phyloP scores from a whole-genome alignment of 2,329 filamentous ascomycete genomes.

The Parastagonospora avenae region DNA sequence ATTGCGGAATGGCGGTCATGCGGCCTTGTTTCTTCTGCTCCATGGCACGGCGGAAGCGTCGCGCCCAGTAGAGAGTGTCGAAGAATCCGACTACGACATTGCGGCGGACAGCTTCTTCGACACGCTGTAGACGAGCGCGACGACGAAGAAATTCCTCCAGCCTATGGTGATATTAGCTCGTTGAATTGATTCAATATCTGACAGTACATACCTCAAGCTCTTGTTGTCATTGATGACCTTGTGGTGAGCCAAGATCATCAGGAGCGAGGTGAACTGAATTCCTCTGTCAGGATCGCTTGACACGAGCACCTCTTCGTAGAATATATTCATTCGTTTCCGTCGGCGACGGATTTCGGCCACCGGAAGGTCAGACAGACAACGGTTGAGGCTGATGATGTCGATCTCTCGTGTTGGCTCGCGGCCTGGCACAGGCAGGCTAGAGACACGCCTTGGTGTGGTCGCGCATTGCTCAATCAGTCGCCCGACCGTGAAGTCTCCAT shows the following conservation, averaged over 20 bases:
- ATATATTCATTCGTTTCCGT: constrained; percentile 84
- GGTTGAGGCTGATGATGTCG: constrained; percentile 76
- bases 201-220: constrained; percentile 70
- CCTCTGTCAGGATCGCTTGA: constrained; percentile 88
- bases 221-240: constrained; percentile 99
- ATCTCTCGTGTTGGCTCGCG: constrained; percentile 54
- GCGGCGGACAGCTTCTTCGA: constrained; percentile 91
- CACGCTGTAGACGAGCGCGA: constrained; percentile 85
- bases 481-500: constrained; percentile 85
- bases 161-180: constrained; percentile 51
- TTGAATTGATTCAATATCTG: background rate
- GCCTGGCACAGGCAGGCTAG: constrained; percentile 54
- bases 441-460: constrained; percentile 57
- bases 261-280: constrained; percentile 86
- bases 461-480: constrained; percentile 85
- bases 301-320: constrained; percentile 95
- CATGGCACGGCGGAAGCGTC: constrained; percentile 77
- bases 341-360: constrained; percentile 74
- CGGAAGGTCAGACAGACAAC: constrained; percentile 74
- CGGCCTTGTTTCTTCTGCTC: constrained; percentile 73
- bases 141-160: constrained; percentile 94
- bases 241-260: constrained; percentile 97
- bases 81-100: constrained; percentile 94
- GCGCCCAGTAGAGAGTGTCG: constrained; percentile 87
- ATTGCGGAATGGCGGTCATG: constrained; percentile 77